Percentiles rank a stretch among this genome's conserved stretches.
These are phyloP conservation scores for Termitomyces titanicus DNA, from an alignment of 768 basidiomycete genomes.

Conservation along the genomic window DNA sequence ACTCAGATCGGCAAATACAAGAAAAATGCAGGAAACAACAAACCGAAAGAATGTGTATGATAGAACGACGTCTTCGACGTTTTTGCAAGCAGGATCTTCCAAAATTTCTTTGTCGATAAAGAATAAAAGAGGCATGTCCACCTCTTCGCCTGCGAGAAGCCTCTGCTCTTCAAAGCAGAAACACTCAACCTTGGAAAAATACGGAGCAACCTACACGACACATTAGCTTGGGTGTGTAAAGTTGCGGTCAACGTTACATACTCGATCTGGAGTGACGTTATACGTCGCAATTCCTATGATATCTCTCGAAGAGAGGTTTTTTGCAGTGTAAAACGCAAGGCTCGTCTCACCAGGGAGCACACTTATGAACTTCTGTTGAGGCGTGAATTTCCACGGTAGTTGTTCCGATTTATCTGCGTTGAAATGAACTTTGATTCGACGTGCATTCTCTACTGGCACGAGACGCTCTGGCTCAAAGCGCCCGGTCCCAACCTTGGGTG, in stretches of 20 bases:
- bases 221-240: not conserved
- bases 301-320: constrained; percentile 79
- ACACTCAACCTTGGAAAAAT: constrained; percentile 99
- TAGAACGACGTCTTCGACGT: constrained; percentile 87
- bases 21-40: constrained; percentile 17
- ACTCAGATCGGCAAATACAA: not conserved
- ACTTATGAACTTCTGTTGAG: constrained; percentile 84
- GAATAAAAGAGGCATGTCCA: constrained; percentile 97
- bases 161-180: constrained; percentile 99
- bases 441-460: constrained; percentile 62
- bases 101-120: constrained; percentile 98
- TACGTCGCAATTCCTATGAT: constrained; percentile 99
- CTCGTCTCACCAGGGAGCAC: constrained; percentile 96
- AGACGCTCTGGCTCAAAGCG: constrained; percentile 84
- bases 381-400: constrained; percentile 90
- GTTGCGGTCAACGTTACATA: constrained; percentile 30
- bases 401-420: constrained; percentile 89
- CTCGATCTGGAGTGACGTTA: constrained; percentile 97
- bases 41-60: constrained; percentile 99
- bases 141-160: constrained; percentile 90
- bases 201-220: constrained; percentile 78
- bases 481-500: constrained; percentile 85
- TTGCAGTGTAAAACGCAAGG: constrained; percentile 93
- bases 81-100: constrained; percentile 85
- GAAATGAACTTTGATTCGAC: constrained; percentile 91